A percentile compares a stretch with the other conserved stretches of the same genome.
phyloP scores from a whole-genome alignment of 2,329 filamentous ascomycete genomes.

The Ceratocystis eucalypticola region DNA sequence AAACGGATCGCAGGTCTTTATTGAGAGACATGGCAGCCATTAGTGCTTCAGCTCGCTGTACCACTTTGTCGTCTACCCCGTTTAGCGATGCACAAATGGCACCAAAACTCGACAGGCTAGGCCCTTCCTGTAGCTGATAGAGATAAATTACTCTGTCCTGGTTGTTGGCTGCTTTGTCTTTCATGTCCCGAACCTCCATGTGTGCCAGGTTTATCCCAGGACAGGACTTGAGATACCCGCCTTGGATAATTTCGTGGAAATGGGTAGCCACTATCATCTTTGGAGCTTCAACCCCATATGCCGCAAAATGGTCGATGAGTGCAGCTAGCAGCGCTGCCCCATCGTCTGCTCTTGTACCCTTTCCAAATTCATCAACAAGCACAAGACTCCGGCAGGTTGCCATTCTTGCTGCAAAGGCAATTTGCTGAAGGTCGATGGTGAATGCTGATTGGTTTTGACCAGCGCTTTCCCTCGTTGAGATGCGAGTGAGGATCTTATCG shows the following conservation, averaged over 20 bases:
- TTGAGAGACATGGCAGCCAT: conserved; percentile 53
- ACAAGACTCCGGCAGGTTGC: conserved; percentile 66
- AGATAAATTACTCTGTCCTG: conserved; percentile 59
- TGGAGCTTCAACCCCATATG: conserved; percentile 34
- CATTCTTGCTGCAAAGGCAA: conserved; percentile 60
- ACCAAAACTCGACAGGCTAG: conserved; percentile 71
- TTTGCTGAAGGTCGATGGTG: conserved; percentile 73
- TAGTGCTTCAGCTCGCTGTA: conserved; percentile 64
- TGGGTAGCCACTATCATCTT: conserved; percentile 50
- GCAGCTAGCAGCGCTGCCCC: conserved; percentile 46
- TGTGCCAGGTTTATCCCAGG: conserved; percentile 44
- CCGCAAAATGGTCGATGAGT: conserved; percentile 43
- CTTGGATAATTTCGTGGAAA: conserved; percentile 60
- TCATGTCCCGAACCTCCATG: conserved; percentile 48
- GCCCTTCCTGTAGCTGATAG: conserved; percentile 54
- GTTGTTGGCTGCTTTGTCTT: conserved; percentile 39
- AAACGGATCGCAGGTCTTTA: conserved; percentile 62
- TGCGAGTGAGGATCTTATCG: conserved; percentile 80
- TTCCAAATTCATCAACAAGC: conserved; percentile 84
- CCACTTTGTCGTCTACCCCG: conserved; percentile 58
- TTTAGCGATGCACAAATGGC: conserved; percentile 76
- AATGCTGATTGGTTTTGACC: conserved; percentile 48
- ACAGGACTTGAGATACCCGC: conserved; percentile 34
- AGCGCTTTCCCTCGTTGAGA: conserved; percentile 57
- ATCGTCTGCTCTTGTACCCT: conserved; percentile 45